Evolutionary conservation across 2,329 filamentous ascomycete species (phyloP).

Genomic region (Penicillium vulpinum): DNA sequence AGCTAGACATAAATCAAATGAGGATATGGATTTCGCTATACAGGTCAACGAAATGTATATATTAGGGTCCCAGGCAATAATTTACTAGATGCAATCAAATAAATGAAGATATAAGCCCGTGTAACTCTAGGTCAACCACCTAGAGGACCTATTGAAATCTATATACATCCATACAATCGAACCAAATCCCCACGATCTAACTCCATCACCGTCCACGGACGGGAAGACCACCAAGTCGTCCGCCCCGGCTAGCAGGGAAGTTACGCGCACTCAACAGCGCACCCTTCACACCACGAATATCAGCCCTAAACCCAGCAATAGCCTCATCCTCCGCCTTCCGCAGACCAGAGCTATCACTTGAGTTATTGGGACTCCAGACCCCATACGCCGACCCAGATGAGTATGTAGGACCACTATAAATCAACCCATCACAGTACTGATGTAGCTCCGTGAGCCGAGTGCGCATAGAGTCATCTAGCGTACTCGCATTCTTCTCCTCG

Average conservation of each 20-base stretch:
- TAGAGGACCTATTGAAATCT: background rate
- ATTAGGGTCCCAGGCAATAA: background rate
- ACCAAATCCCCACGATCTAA: background rate
- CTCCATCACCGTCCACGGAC: slow-evolving; percentile 13
- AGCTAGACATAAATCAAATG: slow-evolving; percentile 14
- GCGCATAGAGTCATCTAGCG: slow-evolving; percentile 36
- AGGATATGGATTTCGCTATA: background rate
- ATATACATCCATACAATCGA: background rate
- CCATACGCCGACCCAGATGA: slow-evolving; percentile 33
- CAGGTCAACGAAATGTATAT: background rate
- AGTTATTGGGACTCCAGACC: slow-evolving; percentile 29
- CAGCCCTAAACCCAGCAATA: slow-evolving; percentile 58
- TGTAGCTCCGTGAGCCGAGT: slow-evolving; percentile 47
- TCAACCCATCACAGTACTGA: slow-evolving; percentile 53
- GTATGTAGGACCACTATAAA: slow-evolving; percentile 39
- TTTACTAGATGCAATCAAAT: background rate
- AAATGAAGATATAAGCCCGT: background rate
- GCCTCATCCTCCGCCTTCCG: slow-evolving; percentile 55
- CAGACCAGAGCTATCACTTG: slow-evolving; percentile 22
- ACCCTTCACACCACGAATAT: slow-evolving; percentile 64
- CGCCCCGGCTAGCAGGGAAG: slow-evolving; percentile 50
- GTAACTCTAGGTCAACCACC: background rate
- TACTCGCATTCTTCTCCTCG: slow-evolving; percentile 38
- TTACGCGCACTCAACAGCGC: slow-evolving; percentile 63
- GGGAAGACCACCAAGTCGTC: slow-evolving; percentile 24